Evolutionary conservation across 805 yeast genomes (phyloP).

Genomic region (Kluyveromyces nonfermentans): DNA sequence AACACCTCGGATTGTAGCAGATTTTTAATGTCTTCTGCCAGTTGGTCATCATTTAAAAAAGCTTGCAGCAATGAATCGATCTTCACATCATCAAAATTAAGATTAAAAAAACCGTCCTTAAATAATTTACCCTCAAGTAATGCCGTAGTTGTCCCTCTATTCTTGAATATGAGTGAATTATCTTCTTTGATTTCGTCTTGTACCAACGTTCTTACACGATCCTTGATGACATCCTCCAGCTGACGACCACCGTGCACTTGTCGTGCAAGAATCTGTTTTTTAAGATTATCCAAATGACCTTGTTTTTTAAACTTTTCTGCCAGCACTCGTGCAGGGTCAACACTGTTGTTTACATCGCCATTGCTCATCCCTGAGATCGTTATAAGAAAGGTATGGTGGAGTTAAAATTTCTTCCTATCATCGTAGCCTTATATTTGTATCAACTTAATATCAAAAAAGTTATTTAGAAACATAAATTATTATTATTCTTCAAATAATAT

Average conservation of each 20-base stretch:
- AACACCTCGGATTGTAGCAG: not conserved
- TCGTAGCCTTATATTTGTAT: not conserved
- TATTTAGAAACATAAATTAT: not conserved
- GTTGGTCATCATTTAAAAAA: conserved; percentile 13
- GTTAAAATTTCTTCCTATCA: not conserved
- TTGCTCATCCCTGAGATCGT: not conserved
- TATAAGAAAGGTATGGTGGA: not conserved
- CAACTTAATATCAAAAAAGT: not conserved
- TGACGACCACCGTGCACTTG: conserved; percentile 3
- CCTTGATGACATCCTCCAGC: conserved; percentile 14
- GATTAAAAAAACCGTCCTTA: conserved; percentile 20
- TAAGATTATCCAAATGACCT: conserved; percentile 27
- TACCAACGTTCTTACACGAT: conserved; percentile 17
- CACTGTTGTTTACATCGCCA: not conserved
- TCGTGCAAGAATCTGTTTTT: conserved; percentile 18
- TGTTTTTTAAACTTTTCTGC: conserved; percentile 25
- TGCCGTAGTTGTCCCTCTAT: conserved; percentile 28
- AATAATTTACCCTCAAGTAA: conserved; percentile 25
- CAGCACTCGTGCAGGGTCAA: conserved; percentile 20
- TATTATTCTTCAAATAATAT: too few relatives aligned
- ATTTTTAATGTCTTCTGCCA: conserved; percentile 10
- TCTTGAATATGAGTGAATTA: conserved; percentile 25
- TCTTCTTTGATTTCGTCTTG: conserved; percentile 22
- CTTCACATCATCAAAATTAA: conserved; percentile 12
- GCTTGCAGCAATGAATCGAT: conserved; percentile 14